Evolutionary conservation across 352 stramenopile genomes (phyloP).

Genomic region (Phytopythium vexans): DNA sequence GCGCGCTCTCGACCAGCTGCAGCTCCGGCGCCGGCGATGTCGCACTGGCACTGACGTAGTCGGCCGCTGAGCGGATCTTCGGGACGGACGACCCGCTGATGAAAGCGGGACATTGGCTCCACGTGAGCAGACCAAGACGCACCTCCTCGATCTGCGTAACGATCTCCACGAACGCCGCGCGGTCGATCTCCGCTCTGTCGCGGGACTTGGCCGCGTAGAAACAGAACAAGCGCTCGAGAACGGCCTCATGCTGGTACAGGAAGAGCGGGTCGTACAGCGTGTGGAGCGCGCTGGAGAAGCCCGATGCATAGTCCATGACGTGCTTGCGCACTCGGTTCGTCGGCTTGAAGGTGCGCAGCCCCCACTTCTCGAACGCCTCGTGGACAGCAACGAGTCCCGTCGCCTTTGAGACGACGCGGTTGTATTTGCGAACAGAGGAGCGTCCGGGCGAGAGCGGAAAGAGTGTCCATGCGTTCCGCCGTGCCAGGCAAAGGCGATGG

Average conservation of each 20-base stretch:
- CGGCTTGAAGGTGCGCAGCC: slow-evolving; percentile 41
- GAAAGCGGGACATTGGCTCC: slow-evolving; percentile 43
- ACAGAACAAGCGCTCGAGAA: slow-evolving; percentile 37
- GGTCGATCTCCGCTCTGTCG: slow-evolving; percentile 39
- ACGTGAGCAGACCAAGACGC: slow-evolving; percentile 28
- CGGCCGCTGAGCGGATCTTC: too few species aligned
- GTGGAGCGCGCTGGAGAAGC: slow-evolving; percentile 48
- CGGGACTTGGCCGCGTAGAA: slow-evolving; percentile 13
- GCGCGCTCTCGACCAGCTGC: slow-evolving; percentile 36
- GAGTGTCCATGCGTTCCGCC: slow-evolving; percentile 54
- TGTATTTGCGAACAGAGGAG: slow-evolving; percentile 28
- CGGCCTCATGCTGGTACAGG: slow-evolving; percentile 43
- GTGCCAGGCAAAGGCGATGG: slow-evolving; percentile 28
- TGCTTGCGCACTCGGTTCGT: slow-evolving; percentile 35
- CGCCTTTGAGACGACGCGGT: slow-evolving; percentile 24
- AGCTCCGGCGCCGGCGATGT: slow-evolving; percentile 9
- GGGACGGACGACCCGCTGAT: too few species aligned
- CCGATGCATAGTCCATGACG: slow-evolving; percentile 54
- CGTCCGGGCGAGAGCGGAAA: slow-evolving; percentile 33
- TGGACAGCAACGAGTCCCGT: slow-evolving; percentile 42
- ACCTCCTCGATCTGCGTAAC: slow-evolving; percentile 62
- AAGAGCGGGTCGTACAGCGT: slow-evolving; percentile 52
- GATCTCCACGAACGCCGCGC: slow-evolving; percentile 51
- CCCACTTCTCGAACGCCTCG: slow-evolving; percentile 61
- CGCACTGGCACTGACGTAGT: slow-evolving; percentile 1